phyloP scores from a whole-genome alignment of 1,284 basidiomycete genomes.

The Malassezia globosa region DNA sequence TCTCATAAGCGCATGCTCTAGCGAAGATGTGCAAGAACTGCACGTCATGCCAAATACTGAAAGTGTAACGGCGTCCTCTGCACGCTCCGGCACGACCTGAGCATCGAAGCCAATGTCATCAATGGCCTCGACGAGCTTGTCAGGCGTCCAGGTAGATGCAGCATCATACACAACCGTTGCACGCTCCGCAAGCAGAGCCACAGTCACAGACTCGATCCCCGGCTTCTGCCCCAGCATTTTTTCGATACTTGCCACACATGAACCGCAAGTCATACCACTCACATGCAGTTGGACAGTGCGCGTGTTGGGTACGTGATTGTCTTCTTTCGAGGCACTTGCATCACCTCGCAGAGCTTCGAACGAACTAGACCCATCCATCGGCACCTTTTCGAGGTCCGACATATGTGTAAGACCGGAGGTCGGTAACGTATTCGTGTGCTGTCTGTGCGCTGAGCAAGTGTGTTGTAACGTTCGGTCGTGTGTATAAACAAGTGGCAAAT shows the following conservation, averaged over 20 bases:
- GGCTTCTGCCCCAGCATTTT: constrained; percentile 68
- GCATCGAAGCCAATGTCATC: constrained; percentile 87
- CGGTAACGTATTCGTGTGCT: too few species aligned
- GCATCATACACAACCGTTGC: constrained; percentile 82
- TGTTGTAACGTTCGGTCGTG: too few species aligned
- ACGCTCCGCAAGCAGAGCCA: constrained; percentile 85
- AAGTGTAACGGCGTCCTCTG: constrained; percentile 47
- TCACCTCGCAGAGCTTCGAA: too few species aligned
- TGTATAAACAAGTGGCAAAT: too few species aligned
- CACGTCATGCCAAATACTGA: constrained; percentile 85
- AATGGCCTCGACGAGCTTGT: constrained; percentile 65
- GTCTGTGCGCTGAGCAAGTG: too few species aligned
- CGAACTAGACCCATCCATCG: too few species aligned
- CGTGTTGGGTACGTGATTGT: too few species aligned
- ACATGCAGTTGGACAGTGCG: constrained; percentile 54
- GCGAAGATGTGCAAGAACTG: constrained; percentile 63
- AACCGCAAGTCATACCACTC: constrained; percentile 82
- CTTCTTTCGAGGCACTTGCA: too few species aligned
- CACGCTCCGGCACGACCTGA: constrained; percentile 1
- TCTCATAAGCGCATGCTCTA: constrained; percentile 66
- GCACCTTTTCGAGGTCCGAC: neutral
- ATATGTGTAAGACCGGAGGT: too few species aligned
- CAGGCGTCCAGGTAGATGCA: constrained; percentile 57
- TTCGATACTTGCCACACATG: constrained; percentile 91
- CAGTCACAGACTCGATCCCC: constrained; percentile 76